These are phyloP conservation scores for Capsicum pubescens DNA, from an alignment of 257 asterid species.

Conservation along the genomic window DNA sequence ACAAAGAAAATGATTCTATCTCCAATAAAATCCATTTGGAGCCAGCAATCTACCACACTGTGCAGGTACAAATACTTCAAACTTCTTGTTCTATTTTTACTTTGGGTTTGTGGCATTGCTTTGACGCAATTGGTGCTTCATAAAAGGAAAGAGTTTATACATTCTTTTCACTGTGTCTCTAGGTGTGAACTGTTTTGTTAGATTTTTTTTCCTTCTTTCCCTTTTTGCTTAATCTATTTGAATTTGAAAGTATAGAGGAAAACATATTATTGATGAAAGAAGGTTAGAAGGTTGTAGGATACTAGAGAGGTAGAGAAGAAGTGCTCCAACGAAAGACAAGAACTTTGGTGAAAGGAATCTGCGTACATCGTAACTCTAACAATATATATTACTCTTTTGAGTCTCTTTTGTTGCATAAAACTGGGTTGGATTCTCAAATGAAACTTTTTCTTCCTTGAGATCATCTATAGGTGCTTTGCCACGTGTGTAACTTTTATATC, in stretches of 20 bases:
- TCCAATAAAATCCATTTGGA: conserved; percentile 44
- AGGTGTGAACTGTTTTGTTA: background rate
- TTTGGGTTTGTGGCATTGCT: background rate
- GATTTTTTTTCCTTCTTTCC: background rate
- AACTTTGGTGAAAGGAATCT: conserved; percentile 22
- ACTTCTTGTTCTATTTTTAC: conserved; percentile 22
- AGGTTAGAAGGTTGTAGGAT: background rate
- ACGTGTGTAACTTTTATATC: background rate
- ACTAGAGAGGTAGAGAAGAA: background rate
- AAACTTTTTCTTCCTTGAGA: background rate
- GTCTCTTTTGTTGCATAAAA: background rate
- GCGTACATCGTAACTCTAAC: background rate
- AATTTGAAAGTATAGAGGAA: background rate
- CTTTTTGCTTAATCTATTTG: background rate
- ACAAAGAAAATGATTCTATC: conserved; percentile 50
- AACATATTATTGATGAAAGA: background rate
- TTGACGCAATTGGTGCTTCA: background rate
- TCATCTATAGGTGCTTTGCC: background rate
- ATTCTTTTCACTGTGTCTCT: background rate
- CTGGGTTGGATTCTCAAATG: background rate
- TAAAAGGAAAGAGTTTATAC: background rate
- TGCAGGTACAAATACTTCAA: conserved; percentile 61
- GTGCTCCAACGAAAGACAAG: conserved; percentile 3
- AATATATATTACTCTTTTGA: background rate
- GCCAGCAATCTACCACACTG: conserved; percentile 54